These are phyloP conservation scores for Cladosporium colombiae DNA, from an alignment of 2,329 filamentous ascomycete genomes.

Conservation along the genomic window DNA sequence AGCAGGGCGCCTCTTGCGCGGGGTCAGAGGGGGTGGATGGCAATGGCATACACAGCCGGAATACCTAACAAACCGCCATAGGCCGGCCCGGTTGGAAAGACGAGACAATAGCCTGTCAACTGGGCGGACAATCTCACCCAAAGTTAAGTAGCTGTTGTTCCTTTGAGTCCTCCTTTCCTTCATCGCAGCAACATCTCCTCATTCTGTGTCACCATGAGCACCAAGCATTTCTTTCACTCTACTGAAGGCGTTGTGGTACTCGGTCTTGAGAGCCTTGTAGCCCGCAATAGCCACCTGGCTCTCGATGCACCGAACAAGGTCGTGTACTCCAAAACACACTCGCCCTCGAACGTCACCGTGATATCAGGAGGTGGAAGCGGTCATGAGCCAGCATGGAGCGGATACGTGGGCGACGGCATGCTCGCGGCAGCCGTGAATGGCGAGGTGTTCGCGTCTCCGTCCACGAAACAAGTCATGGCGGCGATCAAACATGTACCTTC, in stretches of 20 bases:
- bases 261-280: constrained; percentile 49
- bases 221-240: constrained; percentile 57
- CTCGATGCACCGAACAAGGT: constrained; percentile 52
- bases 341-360: constrained; percentile 46
- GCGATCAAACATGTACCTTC: constrained; percentile 49
- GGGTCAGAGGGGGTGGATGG: constrained; percentile 14
- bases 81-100: not conserved
- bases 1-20: constrained; percentile 11
- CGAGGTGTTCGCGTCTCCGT: constrained; percentile 52
- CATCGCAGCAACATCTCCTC: not conserved
- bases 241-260: constrained; percentile 54
- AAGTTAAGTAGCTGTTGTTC: constrained; percentile 8
- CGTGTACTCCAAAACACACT: constrained; percentile 49
- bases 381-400: constrained; percentile 52
- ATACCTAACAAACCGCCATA: constrained; percentile 8
- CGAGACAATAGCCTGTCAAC: constrained; percentile 12
- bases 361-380: constrained; percentile 51
- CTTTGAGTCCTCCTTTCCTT: not conserved
- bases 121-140: not conserved
- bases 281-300: constrained; percentile 46
- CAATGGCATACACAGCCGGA: constrained; percentile 14
- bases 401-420: constrained; percentile 53
- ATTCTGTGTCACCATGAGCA: constrained; percentile 45
- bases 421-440: constrained; percentile 50
- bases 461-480: constrained; percentile 52